phyloP scores from a whole-genome alignment of 192 early-diverging fungal genomes.

The Umbelopsis vinacea region DNA sequence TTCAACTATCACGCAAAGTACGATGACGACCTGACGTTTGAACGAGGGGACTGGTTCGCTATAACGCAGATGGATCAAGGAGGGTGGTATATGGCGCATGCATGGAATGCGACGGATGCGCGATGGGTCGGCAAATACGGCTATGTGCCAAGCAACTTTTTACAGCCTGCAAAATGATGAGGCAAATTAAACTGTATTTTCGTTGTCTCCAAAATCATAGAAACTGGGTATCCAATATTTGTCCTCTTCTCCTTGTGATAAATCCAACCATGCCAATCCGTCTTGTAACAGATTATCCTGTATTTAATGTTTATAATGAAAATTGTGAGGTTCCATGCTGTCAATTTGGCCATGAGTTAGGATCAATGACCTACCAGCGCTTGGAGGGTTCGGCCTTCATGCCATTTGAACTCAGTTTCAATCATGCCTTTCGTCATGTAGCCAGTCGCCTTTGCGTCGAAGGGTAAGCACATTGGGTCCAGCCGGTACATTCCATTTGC shows the following conservation, averaged over 20 bases:
- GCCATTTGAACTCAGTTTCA: slow-evolving; percentile 56
- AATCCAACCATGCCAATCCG: slow-evolving; percentile 79
- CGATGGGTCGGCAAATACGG: slow-evolving; percentile 20
- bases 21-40: slow-evolving; percentile 11
- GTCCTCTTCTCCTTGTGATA: slow-evolving; percentile 49
- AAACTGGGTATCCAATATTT: slow-evolving; percentile 66
- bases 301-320: slow-evolving; percentile 4
- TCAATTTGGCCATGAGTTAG: no score
- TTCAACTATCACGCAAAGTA: slow-evolving; percentile 18
- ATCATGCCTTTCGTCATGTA: slow-evolving; percentile 50
- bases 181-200: neutral
- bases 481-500: no score
- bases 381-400: slow-evolving; percentile 51
- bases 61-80: slow-evolving; percentile 18
- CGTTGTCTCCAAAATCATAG: slow-evolving; percentile 41
- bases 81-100: slow-evolving; percentile 22
- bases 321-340: slow-evolving; percentile 9
- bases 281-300: slow-evolving; percentile 70
- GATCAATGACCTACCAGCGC: slow-evolving; percentile 57
- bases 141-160: slow-evolving; percentile 17
- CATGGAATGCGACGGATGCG: slow-evolving; percentile 8
- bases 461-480: neutral
- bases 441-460: slow-evolving; percentile 34
- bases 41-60: slow-evolving; percentile 13
- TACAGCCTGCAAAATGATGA: slow-evolving; percentile 13